phyloP scores from a whole-genome alignment of 805 yeast genomes.

The Zygotorulaspora florentina region DNA sequence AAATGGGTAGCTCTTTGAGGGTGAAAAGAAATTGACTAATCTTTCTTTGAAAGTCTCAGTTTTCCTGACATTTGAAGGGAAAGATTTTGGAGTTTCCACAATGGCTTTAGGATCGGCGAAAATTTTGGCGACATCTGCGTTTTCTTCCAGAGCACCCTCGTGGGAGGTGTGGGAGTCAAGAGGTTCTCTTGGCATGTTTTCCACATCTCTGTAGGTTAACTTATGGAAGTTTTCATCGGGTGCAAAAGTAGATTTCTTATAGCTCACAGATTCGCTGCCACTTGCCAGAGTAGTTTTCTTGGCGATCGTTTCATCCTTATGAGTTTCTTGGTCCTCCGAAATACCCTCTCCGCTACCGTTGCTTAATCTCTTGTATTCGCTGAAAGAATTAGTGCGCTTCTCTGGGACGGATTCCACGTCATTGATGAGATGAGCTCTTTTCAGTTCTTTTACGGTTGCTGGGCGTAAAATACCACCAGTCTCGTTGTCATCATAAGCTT shows the following conservation, averaged over 20 bases:
- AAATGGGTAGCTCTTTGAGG: conserved; percentile 44
- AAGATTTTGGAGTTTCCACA: conserved; percentile 20
- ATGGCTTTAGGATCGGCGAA: conserved; percentile 25
- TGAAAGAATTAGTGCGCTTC: conserved; percentile 6
- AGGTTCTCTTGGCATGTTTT: conserved; percentile 13
- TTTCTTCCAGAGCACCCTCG: conserved; percentile 17
- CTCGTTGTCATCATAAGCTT: conserved; percentile 20
- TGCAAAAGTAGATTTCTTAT: conserved; percentile 30
- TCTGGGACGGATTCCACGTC: conserved; percentile 14
- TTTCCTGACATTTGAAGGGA: conserved; percentile 25
- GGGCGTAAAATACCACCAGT: conserved; percentile 29
- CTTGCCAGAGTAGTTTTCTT: conserved; percentile 16
- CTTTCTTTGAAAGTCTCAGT: conserved; percentile 16
- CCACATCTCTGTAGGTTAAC: conserved; percentile 23
- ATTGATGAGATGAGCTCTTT: conserved; percentile 28
- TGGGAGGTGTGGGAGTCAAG: conserved; percentile 3
- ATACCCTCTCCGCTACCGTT: conserved; percentile 1
- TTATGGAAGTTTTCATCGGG: conserved; percentile 29
- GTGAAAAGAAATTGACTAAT: conserved; percentile 42
- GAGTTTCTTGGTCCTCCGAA: not conserved
- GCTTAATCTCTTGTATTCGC: conserved; percentile 6
- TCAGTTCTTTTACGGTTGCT: conserved; percentile 29
- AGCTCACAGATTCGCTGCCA: conserved; percentile 29
- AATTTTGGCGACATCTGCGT: conserved; percentile 27
- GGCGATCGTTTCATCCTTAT: conserved; percentile 16